Evolutionary conservation across 768 basidiomycete genomes (phyloP).

Genomic region (Tephrocybe sp.): DNA sequence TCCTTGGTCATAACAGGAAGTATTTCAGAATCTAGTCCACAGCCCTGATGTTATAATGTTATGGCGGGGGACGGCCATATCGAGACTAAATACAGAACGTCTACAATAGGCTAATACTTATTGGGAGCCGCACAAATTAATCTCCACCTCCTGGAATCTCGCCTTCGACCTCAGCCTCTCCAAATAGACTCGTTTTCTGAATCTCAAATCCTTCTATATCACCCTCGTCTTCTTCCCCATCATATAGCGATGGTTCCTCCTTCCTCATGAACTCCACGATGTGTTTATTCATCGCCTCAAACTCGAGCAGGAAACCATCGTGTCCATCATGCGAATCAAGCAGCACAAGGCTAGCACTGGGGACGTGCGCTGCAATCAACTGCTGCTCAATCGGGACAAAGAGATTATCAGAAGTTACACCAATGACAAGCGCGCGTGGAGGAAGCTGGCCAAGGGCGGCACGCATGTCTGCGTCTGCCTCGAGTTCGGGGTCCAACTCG

Average conservation of each 20-base stretch:
- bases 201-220: slow-evolving; percentile 58
- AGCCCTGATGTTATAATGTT: too few species aligned
- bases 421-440: slow-evolving; percentile 77
- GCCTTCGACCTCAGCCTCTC: slow-evolving; percentile 81
- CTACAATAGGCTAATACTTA: too few species aligned
- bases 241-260: slow-evolving; percentile 74
- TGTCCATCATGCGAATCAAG: slow-evolving; percentile 90
- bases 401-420: slow-evolving; percentile 89
- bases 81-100: too few species aligned
- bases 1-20: too few species aligned
- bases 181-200: slow-evolving; percentile 93
- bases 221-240: slow-evolving; percentile 22
- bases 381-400: slow-evolving; percentile 91
- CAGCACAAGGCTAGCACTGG: slow-evolving; percentile 75
- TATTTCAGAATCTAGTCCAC: too few species aligned
- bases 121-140: slow-evolving; percentile 25
- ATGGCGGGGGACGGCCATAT: too few species aligned
- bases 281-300: slow-evolving; percentile 86
- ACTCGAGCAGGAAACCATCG: slow-evolving; percentile 96
- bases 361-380: slow-evolving; percentile 78
- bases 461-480: slow-evolving; percentile 4
- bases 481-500: neutral
- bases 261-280: slow-evolving; percentile 69
- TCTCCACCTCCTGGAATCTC: slow-evolving; percentile 46
- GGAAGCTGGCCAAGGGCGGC: slow-evolving; percentile 70